Conservation (phyloP, 2,329 filamentous ascomycete species). For the Intubia oerlemansii region DNA sequence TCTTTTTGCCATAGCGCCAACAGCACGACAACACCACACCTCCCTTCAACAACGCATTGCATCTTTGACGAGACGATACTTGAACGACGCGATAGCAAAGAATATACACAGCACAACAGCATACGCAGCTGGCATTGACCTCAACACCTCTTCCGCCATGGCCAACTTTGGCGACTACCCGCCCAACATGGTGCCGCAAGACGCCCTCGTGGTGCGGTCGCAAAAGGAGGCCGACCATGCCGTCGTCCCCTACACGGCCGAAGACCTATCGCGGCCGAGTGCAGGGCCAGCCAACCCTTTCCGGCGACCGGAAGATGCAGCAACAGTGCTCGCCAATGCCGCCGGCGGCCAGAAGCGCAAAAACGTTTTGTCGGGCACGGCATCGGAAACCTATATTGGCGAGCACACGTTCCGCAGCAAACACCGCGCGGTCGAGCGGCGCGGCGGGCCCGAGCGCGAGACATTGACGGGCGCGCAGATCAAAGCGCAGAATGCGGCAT, state of each 20-base stretch:
- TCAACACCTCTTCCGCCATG: no score
- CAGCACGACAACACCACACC: no score
- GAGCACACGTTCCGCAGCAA: constrained; percentile 79
- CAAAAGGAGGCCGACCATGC: constrained; percentile 33
- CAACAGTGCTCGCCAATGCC: no score
- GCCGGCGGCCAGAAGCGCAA: constrained; percentile 41
- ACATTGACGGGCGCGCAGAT: constrained; percentile 29
- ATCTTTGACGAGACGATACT: no score
- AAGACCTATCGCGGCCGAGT: constrained; percentile 43
- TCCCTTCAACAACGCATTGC: no score
- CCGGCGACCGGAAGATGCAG: constrained; percentile 24
- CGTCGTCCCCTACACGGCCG: constrained; percentile 45
- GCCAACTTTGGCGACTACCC: constrained; percentile 43
- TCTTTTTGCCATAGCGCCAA: no score
- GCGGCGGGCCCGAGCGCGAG: constrained; percentile 33
- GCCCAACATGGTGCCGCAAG: constrained; percentile 42
- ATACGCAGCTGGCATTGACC: no score
- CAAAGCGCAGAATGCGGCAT: constrained; percentile 48
- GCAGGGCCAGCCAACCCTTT: constrained; percentile 59
- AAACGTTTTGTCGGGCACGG: constrained; percentile 66
- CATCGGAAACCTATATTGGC: constrained; percentile 73
- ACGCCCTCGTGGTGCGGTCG: constrained; percentile 38
- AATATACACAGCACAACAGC: no score
- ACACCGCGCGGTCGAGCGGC: constrained; percentile 63
- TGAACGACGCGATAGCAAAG: no score